Evolutionary conservation across 768 basidiomycete genomes (phyloP).

Genomic region (Nidularia sp.): DNA sequence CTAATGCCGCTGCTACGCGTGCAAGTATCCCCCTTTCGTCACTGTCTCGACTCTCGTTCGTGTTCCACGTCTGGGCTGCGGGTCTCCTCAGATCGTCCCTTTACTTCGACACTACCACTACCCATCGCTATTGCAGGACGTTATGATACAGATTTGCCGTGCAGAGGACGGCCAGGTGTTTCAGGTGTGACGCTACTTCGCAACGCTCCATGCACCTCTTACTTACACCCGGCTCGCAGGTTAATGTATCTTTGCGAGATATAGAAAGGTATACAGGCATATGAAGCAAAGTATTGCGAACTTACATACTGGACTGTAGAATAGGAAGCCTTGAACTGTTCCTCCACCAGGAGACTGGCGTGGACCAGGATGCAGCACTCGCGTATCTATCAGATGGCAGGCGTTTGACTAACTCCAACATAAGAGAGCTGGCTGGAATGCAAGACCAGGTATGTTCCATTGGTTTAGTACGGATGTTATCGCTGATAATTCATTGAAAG

Average conservation of each 20-base stretch:
- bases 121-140: no score
- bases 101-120: no score
- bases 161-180: conserved; percentile 62
- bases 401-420: conserved; percentile 64
- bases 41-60: no score
- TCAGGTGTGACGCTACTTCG: conserved; percentile 34
- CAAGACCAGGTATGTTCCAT: conserved; percentile 62
- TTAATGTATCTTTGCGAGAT: conserved; percentile 67
- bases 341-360: conserved; percentile 65
- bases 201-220: neutral
- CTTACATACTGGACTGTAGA: conserved; percentile 25
- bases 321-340: conserved; percentile 67
- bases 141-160: conserved; percentile 62
- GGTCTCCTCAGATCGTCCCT: no score
- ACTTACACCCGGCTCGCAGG: conserved; percentile 21
- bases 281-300: neutral
- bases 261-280: conserved; percentile 57
- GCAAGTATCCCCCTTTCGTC: no score
- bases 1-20: no score
- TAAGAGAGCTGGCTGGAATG: conserved; percentile 71
- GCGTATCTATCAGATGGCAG: conserved; percentile 81
- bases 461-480: neutral
- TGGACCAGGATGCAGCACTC: conserved; percentile 65
- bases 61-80: no score
- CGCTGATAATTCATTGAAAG: conserved; percentile 21